Percentiles rank a stretch among this genome's conserved stretches.
Conservation (phyloP, 2,329 filamentous ascomycete genomes). For the Paraconiothyrium brasiliense region DNA sequence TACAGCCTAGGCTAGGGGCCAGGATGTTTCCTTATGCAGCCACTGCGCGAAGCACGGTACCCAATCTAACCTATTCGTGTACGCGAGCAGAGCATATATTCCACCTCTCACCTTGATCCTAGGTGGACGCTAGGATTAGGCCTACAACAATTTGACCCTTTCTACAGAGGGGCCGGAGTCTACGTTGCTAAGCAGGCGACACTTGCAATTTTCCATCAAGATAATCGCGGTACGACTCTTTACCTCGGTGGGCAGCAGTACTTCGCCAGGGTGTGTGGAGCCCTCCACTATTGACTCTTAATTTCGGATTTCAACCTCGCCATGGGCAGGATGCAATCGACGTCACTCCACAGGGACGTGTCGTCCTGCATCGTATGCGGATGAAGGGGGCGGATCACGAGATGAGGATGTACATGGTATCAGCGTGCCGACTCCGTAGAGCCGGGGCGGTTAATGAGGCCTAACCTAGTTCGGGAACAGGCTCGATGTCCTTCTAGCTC, state of each 20-base stretch:
- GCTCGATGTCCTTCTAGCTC: neutral
- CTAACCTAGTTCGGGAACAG: neutral
- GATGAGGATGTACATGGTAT: slow-evolving; percentile 12
- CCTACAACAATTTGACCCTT: too few species aligned
- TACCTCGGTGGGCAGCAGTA: neutral
- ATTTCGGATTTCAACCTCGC: neutral
- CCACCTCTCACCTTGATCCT: neutral
- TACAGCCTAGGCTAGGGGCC: too few species aligned
- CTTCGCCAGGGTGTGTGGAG: neutral
- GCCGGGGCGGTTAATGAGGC: neutral
- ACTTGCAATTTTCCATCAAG: too few species aligned
- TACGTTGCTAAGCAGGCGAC: too few species aligned
- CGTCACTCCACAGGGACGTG: neutral
- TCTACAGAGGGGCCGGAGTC: too few species aligned
- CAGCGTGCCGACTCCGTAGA: neutral
- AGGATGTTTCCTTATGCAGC: neutral
- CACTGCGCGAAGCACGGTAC: neutral
- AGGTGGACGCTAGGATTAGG: neutral
- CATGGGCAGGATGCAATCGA: neutral
- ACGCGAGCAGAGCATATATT: too few species aligned
- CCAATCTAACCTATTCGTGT: neutral
- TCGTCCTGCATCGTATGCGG: neutral
- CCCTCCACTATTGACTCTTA: too few species aligned
- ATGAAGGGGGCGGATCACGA: neutral
- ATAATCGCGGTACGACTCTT: too few species aligned